A percentile compares a stretch with the other conserved stretches of the same genome.
Evolutionary conservation across 495 filamentous ascomycete species (phyloP).

Genomic region (Annulohypoxylon stygium): DNA sequence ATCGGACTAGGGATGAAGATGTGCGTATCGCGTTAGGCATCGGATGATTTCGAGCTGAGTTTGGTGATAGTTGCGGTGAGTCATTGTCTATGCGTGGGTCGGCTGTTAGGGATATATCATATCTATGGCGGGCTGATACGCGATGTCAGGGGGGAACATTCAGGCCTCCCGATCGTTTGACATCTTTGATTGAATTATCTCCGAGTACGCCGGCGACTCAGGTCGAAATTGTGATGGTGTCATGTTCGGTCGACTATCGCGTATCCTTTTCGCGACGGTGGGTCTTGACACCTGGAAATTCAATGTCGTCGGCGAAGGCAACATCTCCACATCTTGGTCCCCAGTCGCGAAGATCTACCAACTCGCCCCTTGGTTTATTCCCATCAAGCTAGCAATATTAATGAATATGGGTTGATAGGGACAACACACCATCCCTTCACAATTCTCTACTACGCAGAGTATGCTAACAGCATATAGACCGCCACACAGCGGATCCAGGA

Average conservation of each 20-base stretch:
- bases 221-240: not conserved
- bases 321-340: not conserved
- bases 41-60: not conserved
- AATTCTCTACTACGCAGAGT: not conserved
- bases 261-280: not conserved
- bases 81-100: not conserved
- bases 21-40: not conserved
- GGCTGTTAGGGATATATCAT: not conserved
- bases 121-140: conserved; percentile 1
- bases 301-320: not conserved
- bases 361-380: not conserved
- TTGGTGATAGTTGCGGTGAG: not conserved
- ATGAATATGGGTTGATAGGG: not conserved
- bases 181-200: not conserved
- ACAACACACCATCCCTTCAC: not conserved
- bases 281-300: not conserved
- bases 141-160: too few relatives aligned
- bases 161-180: too few relatives aligned
- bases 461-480: too few relatives aligned
- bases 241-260: not conserved
- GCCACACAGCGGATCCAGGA: too few relatives aligned
- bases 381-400: not conserved
- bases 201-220: not conserved
- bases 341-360: not conserved
- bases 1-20: not conserved